phyloP scores from a whole-genome alignment of 2,329 filamentous ascomycete species.

The Thelonectria rubi region DNA sequence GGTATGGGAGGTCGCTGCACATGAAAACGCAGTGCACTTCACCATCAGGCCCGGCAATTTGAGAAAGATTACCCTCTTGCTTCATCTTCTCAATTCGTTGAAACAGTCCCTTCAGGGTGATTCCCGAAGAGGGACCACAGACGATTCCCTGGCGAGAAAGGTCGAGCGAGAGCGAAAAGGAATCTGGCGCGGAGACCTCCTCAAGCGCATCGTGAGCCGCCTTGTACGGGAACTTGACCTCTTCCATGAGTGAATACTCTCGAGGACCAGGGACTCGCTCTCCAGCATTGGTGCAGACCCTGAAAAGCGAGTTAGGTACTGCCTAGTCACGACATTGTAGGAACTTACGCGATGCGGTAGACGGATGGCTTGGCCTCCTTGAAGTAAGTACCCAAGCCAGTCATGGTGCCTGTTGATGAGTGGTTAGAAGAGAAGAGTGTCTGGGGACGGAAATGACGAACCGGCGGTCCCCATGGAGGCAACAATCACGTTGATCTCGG shows the following conservation, averaged over 20 bases:
- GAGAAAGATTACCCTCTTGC: conserved; percentile 52
- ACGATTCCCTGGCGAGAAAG: conserved; percentile 67
- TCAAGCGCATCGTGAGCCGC: conserved; percentile 63
- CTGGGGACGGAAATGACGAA: conserved; percentile 4
- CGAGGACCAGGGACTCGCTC: conserved; percentile 68
- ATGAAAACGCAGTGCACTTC: conserved; percentile 65
- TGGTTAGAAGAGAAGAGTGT: neutral
- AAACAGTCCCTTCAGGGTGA: conserved; percentile 62
- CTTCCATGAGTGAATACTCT: conserved; percentile 57
- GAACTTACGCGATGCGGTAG: conserved; percentile 45
- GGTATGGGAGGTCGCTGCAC: conserved; percentile 70
- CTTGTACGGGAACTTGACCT: conserved; percentile 67
- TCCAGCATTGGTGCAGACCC: conserved; percentile 65
- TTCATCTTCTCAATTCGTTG: conserved; percentile 60
- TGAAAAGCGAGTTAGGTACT: conserved; percentile 36
- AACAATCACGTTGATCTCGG: conserved; percentile 64
- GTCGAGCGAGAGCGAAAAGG: conserved; percentile 62
- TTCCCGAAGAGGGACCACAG: conserved; percentile 68
- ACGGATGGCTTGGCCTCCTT: conserved; percentile 60
- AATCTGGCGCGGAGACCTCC: conserved; percentile 63
- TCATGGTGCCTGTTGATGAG: conserved; percentile 50
- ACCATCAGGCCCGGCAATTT: conserved; percentile 56
- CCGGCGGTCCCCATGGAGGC: conserved; percentile 63
- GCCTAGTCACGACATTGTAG: neutral
- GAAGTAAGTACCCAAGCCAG: conserved; percentile 61